phyloP scores from a whole-genome alignment of 208 protist species.

The Novymonas esmeraldas region DNA sequence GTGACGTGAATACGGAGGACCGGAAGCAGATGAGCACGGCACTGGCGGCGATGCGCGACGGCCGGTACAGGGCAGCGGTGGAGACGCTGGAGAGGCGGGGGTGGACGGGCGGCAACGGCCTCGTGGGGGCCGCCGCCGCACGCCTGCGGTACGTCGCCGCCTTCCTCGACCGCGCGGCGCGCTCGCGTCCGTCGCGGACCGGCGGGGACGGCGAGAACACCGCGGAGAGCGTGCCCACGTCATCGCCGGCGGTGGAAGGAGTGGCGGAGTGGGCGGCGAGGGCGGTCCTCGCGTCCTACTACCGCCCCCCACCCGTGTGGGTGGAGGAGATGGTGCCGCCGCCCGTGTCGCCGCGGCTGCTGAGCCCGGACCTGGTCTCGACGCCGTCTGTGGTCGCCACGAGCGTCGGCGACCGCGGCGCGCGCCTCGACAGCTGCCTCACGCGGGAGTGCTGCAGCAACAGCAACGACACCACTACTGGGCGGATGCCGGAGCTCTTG shows the following conservation, averaged over 20 bases:
- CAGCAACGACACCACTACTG: background rate
- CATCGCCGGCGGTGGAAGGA: background rate
- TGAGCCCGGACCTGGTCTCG: background rate
- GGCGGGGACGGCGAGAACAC: background rate
- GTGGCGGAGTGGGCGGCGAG: slow-evolving; percentile 19
- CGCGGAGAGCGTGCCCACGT: background rate
- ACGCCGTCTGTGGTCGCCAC: background rate
- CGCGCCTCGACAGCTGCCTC: background rate
- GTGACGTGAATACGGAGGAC: slow-evolving; percentile 6
- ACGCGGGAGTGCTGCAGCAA: background rate
- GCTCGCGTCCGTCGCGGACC: background rate
- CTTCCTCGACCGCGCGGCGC: slow-evolving; percentile 2
- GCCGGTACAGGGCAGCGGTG: slow-evolving; percentile 14
- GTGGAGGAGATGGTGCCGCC: slow-evolving; percentile 11
- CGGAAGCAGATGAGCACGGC: slow-evolving; percentile 18
- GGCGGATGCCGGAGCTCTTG: background rate
- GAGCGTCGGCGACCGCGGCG: background rate
- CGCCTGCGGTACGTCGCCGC: slow-evolving; percentile 6
- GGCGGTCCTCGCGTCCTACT: slow-evolving; percentile 10
- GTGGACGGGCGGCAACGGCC: background rate
- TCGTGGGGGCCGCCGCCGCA: background rate
- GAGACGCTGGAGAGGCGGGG: background rate
- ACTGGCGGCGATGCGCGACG: slow-evolving; percentile 15
- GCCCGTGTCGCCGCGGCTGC: background rate
- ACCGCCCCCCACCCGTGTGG: slow-evolving; percentile 28